Conservation (phyloP, 208 protist genomes). For the Acanthamoeba sp. region DNA sequence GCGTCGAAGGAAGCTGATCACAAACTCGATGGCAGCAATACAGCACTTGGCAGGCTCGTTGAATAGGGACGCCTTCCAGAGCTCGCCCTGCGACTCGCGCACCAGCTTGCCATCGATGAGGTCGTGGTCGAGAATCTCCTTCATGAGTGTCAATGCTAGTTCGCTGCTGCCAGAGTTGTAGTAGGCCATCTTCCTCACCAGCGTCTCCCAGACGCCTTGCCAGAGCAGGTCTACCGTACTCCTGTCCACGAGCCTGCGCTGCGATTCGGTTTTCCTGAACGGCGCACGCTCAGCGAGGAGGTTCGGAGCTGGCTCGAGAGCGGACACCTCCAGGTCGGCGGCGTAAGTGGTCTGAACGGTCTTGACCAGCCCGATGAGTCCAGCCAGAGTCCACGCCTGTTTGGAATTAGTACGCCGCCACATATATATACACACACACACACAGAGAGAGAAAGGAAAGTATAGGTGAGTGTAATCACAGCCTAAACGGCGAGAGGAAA, state of each 20-base stretch:
- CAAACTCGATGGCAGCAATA: slow-evolving; percentile 48
- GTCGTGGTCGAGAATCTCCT: slow-evolving; percentile 62
- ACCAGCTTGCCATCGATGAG: slow-evolving; percentile 55
- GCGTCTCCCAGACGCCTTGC: slow-evolving; percentile 45
- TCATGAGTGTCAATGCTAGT: slow-evolving; percentile 66
- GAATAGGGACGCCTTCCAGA: slow-evolving; percentile 57
- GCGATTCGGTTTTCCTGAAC: slow-evolving; percentile 52
- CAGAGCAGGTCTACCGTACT: background rate
- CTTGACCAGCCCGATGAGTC: background rate
- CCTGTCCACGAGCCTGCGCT: slow-evolving; percentile 16
- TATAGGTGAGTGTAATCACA: background rate
- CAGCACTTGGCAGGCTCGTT: slow-evolving; percentile 15
- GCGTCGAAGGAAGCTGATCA: slow-evolving; percentile 24
- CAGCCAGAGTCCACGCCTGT: slow-evolving; percentile 8
- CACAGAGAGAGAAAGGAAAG: background rate
- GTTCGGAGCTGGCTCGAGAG: background rate
- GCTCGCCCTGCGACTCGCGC: slow-evolving; percentile 6
- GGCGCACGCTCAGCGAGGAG: background rate
- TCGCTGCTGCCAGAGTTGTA: slow-evolving; percentile 22
- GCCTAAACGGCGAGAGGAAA: background rate
- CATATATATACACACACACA: too few species aligned
- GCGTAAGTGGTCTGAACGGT: slow-evolving; percentile 27
- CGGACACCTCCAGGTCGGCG: background rate
- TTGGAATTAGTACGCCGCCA: too few species aligned
- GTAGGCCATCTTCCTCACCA: slow-evolving; percentile 25